Evolutionary conservation across 805 yeast species (phyloP).

Genomic region (Saccharomycopsis schoenii): DNA sequence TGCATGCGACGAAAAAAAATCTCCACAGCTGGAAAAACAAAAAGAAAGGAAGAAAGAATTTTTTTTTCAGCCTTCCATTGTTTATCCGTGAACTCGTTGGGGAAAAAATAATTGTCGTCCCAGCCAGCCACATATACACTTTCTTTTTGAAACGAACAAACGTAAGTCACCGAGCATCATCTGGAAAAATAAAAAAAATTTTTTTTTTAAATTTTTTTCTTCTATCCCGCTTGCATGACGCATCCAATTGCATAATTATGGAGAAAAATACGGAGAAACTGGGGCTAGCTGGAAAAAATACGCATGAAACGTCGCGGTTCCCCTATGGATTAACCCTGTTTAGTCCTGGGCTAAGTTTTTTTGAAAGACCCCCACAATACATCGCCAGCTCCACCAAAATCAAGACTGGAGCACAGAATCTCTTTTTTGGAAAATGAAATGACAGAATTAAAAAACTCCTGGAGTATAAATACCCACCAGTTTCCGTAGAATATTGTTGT

Average conservation of each 20-base stretch:
- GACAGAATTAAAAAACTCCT: background rate
- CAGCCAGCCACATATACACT: background rate
- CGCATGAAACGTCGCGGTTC: background rate
- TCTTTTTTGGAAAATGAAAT: background rate
- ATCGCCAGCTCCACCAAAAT: background rate
- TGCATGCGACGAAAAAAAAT: background rate
- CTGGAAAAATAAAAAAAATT: background rate
- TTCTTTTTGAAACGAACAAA: background rate
- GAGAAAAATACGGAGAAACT: conserved; percentile 1
- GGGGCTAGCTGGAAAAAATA: background rate
- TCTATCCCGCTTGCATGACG: background rate
- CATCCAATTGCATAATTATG: background rate
- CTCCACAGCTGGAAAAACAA: background rate
- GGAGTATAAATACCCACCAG: background rate
- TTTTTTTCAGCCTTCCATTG: background rate
- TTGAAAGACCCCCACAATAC: background rate
- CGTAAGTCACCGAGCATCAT: background rate
- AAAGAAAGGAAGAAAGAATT: background rate
- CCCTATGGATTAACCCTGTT: background rate
- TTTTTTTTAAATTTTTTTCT: background rate
- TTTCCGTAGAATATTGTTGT: background rate
- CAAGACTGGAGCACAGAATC: background rate
- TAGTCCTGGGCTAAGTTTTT: background rate
- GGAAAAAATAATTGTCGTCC: background rate
- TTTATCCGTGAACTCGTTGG: background rate